Percentiles rank a stretch among this genome's conserved stretches.
These are phyloP conservation scores for Calonectria pauciramosa DNA, from an alignment of 2,329 filamentous ascomycete genomes.

Conservation along the genomic window DNA sequence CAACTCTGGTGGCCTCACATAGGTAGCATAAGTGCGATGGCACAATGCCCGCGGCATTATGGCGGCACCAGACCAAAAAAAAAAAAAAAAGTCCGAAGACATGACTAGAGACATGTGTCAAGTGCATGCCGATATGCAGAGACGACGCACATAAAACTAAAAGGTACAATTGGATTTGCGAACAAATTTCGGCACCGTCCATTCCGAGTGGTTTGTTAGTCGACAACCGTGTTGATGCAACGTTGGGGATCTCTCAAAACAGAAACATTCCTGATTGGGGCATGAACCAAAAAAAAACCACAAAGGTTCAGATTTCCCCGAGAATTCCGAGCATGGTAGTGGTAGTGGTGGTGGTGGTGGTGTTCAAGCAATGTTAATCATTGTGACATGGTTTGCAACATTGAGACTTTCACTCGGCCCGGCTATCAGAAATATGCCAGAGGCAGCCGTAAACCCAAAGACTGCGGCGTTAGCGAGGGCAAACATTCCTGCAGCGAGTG, in stretches of 20 bases:
- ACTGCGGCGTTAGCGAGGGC: not conserved
- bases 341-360: not conserved
- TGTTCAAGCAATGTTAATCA: not conserved
- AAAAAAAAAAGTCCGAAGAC: not conserved
- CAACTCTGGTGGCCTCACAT: not conserved
- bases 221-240: not conserved
- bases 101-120: not conserved
- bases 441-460: not conserved
- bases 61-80: not conserved
- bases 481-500: not conserved
- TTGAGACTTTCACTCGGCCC: slow-evolving; percentile 4
- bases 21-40: not conserved
- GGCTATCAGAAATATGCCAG: not conserved
- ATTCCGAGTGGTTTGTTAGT: not conserved
- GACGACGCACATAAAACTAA: not conserved
- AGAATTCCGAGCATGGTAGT: not conserved
- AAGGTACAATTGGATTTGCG: not conserved
- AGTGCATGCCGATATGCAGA: not conserved
- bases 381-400: not conserved
- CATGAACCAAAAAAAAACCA: not conserved
- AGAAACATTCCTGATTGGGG: not conserved
- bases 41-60: not conserved
- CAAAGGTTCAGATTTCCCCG: not conserved
- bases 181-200: not conserved
- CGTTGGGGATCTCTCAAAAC: not conserved